Evolutionary conservation across 1,139 yeast genomes (phyloP).

Genomic region (Protomyces arabidopsidicola): DNA sequence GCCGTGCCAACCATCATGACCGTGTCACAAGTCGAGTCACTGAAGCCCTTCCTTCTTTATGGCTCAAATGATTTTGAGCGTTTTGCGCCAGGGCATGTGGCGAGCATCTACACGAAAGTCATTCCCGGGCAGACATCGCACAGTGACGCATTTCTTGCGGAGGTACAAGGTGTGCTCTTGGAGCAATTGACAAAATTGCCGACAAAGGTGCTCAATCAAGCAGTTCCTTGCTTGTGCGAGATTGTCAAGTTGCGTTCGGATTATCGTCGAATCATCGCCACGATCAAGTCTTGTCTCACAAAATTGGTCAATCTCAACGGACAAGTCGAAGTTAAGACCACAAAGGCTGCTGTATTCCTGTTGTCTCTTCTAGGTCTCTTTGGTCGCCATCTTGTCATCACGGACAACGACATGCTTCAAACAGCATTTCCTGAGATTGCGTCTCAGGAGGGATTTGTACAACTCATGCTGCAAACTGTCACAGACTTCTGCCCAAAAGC

Average conservation of each 20-base stretch:
- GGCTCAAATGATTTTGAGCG: slow-evolving; percentile 37
- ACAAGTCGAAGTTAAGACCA: slow-evolving; percentile 17
- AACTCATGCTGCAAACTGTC: not conserved
- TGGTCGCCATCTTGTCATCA: slow-evolving; percentile 63
- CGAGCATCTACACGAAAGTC: slow-evolving; percentile 52
- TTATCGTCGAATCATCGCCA: slow-evolving; percentile 52
- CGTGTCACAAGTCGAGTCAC: slow-evolving; percentile 14
- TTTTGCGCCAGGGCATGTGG: slow-evolving; percentile 46
- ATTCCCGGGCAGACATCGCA: slow-evolving; percentile 47
- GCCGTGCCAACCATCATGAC: slow-evolving; percentile 15
- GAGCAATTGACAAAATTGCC: slow-evolving; percentile 53
- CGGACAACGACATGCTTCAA: slow-evolving; percentile 35
- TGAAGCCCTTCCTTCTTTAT: slow-evolving; percentile 20
- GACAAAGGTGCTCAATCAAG: slow-evolving; percentile 54
- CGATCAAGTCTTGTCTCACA: slow-evolving; percentile 52
- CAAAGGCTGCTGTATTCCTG: slow-evolving; percentile 49
- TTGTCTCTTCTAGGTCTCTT: slow-evolving; percentile 62
- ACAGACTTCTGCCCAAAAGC: not conserved
- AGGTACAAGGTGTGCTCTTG: slow-evolving; percentile 52
- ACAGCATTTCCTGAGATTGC: not conserved
- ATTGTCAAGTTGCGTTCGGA: slow-evolving; percentile 49
- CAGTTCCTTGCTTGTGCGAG: slow-evolving; percentile 62
- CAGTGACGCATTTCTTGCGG: slow-evolving; percentile 50
- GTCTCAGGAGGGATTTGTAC: not conserved
- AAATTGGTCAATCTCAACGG: not conserved